Conservation (phyloP, 306 rosid species). For the Begonia masoniana region DNA sequence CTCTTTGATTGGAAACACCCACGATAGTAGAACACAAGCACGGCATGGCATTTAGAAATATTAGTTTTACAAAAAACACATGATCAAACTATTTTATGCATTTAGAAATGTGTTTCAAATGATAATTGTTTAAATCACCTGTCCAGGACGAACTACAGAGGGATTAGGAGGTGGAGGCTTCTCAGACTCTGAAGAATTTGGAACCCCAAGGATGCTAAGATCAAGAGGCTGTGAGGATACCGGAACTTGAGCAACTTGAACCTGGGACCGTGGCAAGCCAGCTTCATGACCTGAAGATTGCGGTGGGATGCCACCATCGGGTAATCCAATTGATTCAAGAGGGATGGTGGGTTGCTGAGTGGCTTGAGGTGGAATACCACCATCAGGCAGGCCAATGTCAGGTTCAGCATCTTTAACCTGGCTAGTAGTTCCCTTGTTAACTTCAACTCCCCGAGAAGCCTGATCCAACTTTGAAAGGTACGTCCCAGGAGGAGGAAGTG, state of each 20-base stretch:
- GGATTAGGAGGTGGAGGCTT: slow-evolving; percentile 48
- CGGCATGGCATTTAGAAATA: no score
- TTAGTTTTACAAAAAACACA: background rate
- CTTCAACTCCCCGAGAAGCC: slow-evolving; percentile 36
- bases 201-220: slow-evolving; percentile 76
- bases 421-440: slow-evolving; percentile 24
- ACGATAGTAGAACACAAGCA: no score
- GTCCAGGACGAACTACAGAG: slow-evolving; percentile 91
- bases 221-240: slow-evolving; percentile 76
- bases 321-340: slow-evolving; percentile 49
- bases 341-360: slow-evolving; percentile 31
- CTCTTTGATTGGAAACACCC: no score
- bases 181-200: slow-evolving; percentile 40
- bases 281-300: slow-evolving; percentile 45
- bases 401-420: slow-evolving; percentile 36
- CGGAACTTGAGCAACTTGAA: slow-evolving; percentile 38
- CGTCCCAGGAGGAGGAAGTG: slow-evolving; percentile 78
- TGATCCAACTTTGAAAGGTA: slow-evolving; percentile 62
- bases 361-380: slow-evolving; percentile 56
- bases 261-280: slow-evolving; percentile 29
- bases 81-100: background rate
- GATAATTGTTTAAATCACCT: slow-evolving; percentile 28
- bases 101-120: background rate
- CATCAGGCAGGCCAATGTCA: slow-evolving; percentile 44
- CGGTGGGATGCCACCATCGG: slow-evolving; percentile 89